These are phyloP conservation scores for Phytopythium ostracodes DNA, from an alignment of 352 stramenopile genomes.

Conservation along the genomic window DNA sequence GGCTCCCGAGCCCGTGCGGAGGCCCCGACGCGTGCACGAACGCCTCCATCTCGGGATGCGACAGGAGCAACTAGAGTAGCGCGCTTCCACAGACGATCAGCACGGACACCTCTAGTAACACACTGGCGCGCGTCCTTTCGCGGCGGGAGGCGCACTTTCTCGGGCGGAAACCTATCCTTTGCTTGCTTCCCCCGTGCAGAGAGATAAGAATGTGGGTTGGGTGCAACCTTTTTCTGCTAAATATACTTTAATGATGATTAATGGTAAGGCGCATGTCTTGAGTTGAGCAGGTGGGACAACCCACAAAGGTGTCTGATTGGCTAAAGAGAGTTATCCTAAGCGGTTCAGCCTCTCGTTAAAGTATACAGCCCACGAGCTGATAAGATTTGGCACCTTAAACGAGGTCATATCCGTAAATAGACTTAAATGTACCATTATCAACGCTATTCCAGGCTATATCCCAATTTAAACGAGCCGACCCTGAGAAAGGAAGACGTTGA, in stretches of 20 bases:
- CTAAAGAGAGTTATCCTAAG: background rate
- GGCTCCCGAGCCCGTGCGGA: background rate
- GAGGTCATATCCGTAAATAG: background rate
- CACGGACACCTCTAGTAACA: background rate
- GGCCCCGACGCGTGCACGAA: background rate
- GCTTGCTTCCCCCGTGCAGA: background rate
- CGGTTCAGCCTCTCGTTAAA: background rate
- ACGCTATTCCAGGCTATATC: background rate
- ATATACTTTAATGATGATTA: background rate
- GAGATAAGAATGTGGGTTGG: background rate
- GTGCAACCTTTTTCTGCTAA: background rate
- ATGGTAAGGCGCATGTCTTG: background rate
- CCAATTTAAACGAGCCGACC: background rate
- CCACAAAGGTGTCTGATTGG: background rate
- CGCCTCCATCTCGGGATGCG: constrained; percentile 4
- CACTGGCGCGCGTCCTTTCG: constrained; percentile 6
- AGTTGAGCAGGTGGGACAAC: background rate
- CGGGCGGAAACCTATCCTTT: background rate
- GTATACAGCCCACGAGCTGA: constrained; percentile 1
- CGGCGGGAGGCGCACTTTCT: background rate
- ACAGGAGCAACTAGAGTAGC: no score
- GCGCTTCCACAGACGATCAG: background rate
- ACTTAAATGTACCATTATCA: background rate
- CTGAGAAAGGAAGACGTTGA: background rate
- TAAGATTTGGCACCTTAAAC: background rate